Percentiles rank a stretch among this genome's conserved stretches.
These are phyloP conservation scores for Candida pseudocylindracea DNA, from an alignment of 1,139 yeast genomes.

Conservation along the genomic window DNA sequence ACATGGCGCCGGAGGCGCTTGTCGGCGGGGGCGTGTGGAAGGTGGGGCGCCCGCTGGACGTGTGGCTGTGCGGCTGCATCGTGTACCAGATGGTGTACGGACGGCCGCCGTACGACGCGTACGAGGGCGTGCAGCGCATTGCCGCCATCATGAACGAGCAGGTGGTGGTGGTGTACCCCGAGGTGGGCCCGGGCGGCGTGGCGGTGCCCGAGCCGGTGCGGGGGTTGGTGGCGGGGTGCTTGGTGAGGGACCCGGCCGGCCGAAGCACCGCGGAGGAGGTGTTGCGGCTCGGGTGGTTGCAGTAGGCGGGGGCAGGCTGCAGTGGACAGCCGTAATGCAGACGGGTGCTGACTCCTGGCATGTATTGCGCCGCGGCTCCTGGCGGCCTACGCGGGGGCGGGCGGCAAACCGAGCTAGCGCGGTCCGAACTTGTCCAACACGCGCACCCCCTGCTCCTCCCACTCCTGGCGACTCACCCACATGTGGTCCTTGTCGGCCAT, in stretches of 20 bases:
- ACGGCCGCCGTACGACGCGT: constrained; percentile 71
- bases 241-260: constrained; percentile 46
- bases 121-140: constrained; percentile 57
- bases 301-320: constrained; percentile 57
- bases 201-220: constrained; percentile 48
- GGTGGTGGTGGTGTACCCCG: constrained; percentile 51
- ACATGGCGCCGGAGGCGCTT: constrained; percentile 95
- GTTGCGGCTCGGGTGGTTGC: constrained; percentile 32
- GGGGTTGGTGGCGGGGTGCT: constrained; percentile 52
- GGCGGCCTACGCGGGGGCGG: too few species aligned
- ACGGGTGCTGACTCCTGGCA: too few species aligned
- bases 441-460: constrained; percentile 93
- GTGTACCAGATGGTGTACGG: constrained; percentile 93
- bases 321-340: constrained; percentile 29
- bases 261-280: constrained; percentile 48
- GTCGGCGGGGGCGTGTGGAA: constrained; percentile 43
- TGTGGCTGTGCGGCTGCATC: constrained; percentile 97
- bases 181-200: constrained; percentile 36
- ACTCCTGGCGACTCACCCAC: constrained; percentile 94
- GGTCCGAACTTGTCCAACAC: constrained; percentile 85
- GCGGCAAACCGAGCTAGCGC: constrained; percentile 31
- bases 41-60: constrained; percentile 89
- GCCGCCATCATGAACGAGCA: constrained; percentile 78
- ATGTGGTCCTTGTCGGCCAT: constrained; percentile 97
- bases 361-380: too few species aligned